These are phyloP conservation scores for Fistulinella cinereoalba DNA, from an alignment of 1,284 basidiomycete species.

Conservation along the genomic window DNA sequence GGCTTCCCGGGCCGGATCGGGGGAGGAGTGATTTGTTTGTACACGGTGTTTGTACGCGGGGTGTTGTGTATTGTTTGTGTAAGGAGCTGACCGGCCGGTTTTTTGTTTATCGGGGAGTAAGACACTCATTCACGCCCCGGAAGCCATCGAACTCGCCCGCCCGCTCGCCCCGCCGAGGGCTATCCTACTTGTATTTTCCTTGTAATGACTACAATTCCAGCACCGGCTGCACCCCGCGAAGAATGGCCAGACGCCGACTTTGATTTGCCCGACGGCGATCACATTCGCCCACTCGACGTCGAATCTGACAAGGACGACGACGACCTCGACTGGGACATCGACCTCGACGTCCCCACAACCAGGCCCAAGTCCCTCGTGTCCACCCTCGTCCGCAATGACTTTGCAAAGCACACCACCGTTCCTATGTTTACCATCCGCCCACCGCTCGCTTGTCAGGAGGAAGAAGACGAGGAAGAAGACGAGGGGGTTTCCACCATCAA, in stretches of 20 bases:
- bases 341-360: conserved; percentile 63
- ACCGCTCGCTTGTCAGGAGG: conserved; percentile 45
- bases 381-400: conserved; percentile 34
- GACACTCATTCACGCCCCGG: too few species aligned
- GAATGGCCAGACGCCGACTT: conserved; percentile 85
- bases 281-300: conserved; percentile 53
- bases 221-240: conserved; percentile 59
- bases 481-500: conserved; percentile 81
- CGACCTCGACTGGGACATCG: conserved; percentile 70
- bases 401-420: conserved; percentile 23
- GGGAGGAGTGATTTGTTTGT: conserved; percentile 59
- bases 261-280: conserved; percentile 70
- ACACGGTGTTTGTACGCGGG: conserved; percentile 37
- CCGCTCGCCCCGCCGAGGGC: conserved; percentile 19
- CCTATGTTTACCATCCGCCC: conserved; percentile 63
- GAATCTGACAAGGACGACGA: conserved; percentile 60
- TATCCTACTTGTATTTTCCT: conserved; percentile 16
- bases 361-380: conserved; percentile 43
- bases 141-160: too few species aligned
- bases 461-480: conserved; percentile 68
- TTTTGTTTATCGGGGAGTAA: conserved; percentile 6
- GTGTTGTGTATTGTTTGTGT: conserved; percentile 21
- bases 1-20: too few species aligned
- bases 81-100: conserved; percentile 1
- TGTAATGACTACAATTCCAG: conserved; percentile 46